phyloP scores from a whole-genome alignment of 371 early-diverging fungal species.

The Rhizopus microsporus region DNA sequence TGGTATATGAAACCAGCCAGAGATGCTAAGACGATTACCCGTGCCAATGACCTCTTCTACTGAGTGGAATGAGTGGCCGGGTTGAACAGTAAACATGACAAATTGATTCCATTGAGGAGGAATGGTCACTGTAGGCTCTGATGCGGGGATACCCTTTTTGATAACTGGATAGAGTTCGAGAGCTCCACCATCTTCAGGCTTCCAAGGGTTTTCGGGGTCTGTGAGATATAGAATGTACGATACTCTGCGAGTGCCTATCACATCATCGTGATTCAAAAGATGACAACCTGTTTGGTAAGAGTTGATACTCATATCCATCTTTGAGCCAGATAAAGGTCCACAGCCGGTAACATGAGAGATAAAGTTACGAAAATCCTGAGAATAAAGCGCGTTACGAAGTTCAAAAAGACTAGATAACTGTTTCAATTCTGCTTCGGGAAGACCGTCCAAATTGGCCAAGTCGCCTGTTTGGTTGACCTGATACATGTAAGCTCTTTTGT shows the following conservation, averaged over 20 bases:
- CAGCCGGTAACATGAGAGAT: slow-evolving; percentile 68
- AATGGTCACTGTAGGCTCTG: slow-evolving; percentile 57
- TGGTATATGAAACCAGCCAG: slow-evolving; percentile 79
- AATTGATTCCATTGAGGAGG: slow-evolving; percentile 78
- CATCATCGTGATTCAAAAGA: slow-evolving; percentile 79
- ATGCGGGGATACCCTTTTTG: slow-evolving; percentile 61
- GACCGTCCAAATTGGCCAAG: slow-evolving; percentile 78
- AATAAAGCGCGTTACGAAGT: slow-evolving; percentile 73
- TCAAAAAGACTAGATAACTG: slow-evolving; percentile 53
- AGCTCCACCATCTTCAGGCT: slow-evolving; percentile 64
- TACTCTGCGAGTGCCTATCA: slow-evolving; percentile 75
- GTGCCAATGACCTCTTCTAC: slow-evolving; percentile 73
- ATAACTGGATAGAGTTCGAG: slow-evolving; percentile 75
- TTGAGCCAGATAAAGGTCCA: slow-evolving; percentile 59
- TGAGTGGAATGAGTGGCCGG: slow-evolving; percentile 79
- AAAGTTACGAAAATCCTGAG: slow-evolving; percentile 67
- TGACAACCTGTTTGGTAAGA: slow-evolving; percentile 68
- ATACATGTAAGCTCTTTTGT: too few relatives aligned
- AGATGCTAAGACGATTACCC: slow-evolving; percentile 63
- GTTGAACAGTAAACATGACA: slow-evolving; percentile 74
- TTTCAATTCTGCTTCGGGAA: slow-evolving; percentile 53
- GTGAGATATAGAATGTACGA: slow-evolving; percentile 74
- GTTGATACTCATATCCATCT: slow-evolving; percentile 72
- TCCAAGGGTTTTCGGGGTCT: slow-evolving; percentile 64
- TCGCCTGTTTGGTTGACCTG: slow-evolving; percentile 74